phyloP scores from a whole-genome alignment of 1,139 yeast species.

The Debaryomyces fabryi region DNA sequence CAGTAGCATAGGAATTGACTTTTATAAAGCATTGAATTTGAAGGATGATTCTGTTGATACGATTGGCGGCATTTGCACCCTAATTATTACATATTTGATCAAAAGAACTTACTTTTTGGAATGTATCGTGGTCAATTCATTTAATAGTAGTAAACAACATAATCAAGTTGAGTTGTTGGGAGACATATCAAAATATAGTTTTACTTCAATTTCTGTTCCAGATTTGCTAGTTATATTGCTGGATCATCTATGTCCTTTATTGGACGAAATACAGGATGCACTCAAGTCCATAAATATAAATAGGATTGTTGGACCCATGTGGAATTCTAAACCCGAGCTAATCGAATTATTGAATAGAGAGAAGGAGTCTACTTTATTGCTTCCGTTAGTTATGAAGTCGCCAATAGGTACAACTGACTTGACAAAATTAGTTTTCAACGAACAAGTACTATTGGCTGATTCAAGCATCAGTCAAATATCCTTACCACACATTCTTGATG shows the following conservation, averaged over 20 bases:
- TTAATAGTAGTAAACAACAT: neutral
- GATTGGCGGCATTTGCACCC: slow-evolving; percentile 8
- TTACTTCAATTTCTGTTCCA: neutral
- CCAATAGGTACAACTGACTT: slow-evolving; percentile 18
- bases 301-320: neutral
- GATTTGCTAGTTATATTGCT: slow-evolving; percentile 22
- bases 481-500: neutral
- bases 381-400: slow-evolving; percentile 24
- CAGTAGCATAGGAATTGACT: slow-evolving; percentile 4
- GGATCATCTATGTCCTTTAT: slow-evolving; percentile 31
- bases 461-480: neutral
- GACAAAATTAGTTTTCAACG: slow-evolving; percentile 14
- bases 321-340: slow-evolving; percentile 1
- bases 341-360: slow-evolving; percentile 24
- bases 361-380: slow-evolving; percentile 30
- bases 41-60: slow-evolving; percentile 8
- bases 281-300: neutral
- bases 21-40: slow-evolving; percentile 8
- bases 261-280: slow-evolving; percentile 24
- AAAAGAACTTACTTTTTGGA: slow-evolving; percentile 30
- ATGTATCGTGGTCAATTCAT: slow-evolving; percentile 12
- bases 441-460: slow-evolving; percentile 8
- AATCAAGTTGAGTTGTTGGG: neutral
- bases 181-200: slow-evolving; percentile 1
- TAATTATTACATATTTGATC: slow-evolving; percentile 28